Percentiles rank a stretch among this genome's conserved stretches.
Evolutionary conservation across 2,329 filamentous ascomycete species (phyloP).

Genomic region (Bipolaris victoriae): DNA sequence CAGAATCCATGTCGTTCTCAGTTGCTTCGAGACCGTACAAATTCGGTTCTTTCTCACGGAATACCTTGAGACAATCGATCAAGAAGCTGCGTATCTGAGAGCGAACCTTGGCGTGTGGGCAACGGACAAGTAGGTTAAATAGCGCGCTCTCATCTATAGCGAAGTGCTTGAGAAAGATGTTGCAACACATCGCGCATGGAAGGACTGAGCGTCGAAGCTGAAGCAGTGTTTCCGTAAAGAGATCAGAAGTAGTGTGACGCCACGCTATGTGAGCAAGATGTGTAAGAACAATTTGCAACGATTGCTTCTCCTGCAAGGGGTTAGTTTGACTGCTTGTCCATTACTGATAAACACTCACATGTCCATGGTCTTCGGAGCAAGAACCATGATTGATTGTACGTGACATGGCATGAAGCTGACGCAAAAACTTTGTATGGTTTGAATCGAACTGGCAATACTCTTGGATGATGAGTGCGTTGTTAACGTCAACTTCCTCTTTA

Average conservation of each 20-base stretch:
- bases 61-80: constrained; percentile 37
- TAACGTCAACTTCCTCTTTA: constrained; percentile 65
- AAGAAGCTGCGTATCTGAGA: constrained; percentile 37
- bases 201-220: constrained; percentile 62
- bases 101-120: constrained; percentile 38
- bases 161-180: constrained; percentile 68
- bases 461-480: constrained; percentile 76
- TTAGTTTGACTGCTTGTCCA: constrained; percentile 4
- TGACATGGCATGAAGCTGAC: constrained; percentile 65
- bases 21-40: constrained; percentile 34
- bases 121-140: constrained; percentile 63
- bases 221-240: constrained; percentile 63
- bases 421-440: constrained; percentile 71
- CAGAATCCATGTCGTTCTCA: constrained; percentile 40
- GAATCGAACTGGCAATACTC: constrained; percentile 82
- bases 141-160: constrained; percentile 61
- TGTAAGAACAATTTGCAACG: constrained; percentile 63
- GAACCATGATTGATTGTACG: constrained; percentile 56
- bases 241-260: constrained; percentile 70
- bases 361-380: constrained; percentile 57
- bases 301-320: constrained; percentile 52
- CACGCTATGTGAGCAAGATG: constrained; percentile 79
- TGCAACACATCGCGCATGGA: constrained; percentile 59
- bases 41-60: constrained; percentile 42
- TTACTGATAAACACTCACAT: constrained; percentile 12